A percentile compares a stretch with the other conserved stretches of the same genome.
Conservation (phyloP, 1,284 basidiomycete species). For the Porodaedalea pini region DNA sequence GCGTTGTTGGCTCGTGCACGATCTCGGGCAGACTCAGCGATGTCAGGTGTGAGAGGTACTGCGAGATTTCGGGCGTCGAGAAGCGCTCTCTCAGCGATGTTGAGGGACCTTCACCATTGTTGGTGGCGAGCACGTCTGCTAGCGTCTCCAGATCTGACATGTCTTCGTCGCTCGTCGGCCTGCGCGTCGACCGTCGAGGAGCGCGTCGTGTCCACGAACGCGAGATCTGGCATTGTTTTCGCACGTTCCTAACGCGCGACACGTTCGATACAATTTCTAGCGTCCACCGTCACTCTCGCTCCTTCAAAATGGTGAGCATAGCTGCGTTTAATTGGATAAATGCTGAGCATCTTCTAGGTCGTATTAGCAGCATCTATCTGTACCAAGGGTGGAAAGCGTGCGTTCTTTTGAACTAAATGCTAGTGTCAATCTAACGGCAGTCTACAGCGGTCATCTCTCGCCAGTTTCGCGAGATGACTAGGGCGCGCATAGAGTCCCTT, state of each 20-base stretch:
- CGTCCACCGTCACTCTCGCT: neutral
- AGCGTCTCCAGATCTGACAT: constrained; percentile 13
- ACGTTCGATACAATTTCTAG: neutral
- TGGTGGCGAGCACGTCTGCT: constrained; percentile 10
- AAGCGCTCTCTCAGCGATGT: constrained; percentile 1
- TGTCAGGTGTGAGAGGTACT: constrained; percentile 63
- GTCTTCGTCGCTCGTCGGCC: neutral
- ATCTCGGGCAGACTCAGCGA: constrained; percentile 64
- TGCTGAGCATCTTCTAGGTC: constrained; percentile 48
- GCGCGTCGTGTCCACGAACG: neutral
- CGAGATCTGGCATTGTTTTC: neutral
- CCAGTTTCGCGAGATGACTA: constrained; percentile 92
- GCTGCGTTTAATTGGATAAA: neutral
- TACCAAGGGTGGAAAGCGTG: constrained; percentile 90
- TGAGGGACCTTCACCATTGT: constrained; percentile 6
- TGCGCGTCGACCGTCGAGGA: neutral
- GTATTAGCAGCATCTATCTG: constrained; percentile 92
- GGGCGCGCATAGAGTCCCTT: constrained; percentile 90
- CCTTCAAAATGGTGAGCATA: constrained; percentile 4
- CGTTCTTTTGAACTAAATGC: constrained; percentile 26
- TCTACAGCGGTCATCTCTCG: constrained; percentile 90
- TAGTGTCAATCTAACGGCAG: neutral
- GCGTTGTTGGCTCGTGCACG: constrained; percentile 63
- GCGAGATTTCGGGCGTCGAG: constrained; percentile 26
- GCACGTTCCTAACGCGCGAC: constrained; percentile 5